Evolutionary conservation across 305 asterid genomes (phyloP).

Genomic region (Andrographis paniculata): DNA sequence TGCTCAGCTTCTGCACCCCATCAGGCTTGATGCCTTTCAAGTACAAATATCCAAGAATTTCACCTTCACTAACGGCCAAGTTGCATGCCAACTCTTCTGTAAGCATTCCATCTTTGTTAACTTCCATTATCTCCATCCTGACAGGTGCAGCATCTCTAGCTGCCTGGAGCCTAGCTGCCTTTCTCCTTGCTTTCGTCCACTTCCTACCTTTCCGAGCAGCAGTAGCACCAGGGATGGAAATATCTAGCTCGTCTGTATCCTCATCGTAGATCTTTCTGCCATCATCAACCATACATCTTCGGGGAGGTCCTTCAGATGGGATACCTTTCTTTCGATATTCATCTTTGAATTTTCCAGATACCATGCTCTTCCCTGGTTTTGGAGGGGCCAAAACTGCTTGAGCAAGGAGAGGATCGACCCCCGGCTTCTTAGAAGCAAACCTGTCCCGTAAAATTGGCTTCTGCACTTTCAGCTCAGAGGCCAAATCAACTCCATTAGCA

Average conservation of each 20-base stretch:
- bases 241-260: constrained; percentile 60
- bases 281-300: constrained; percentile 48
- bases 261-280: constrained; percentile 42
- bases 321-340: constrained; percentile 57
- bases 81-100: constrained; percentile 81
- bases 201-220: constrained; percentile 84
- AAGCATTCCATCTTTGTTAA: constrained; percentile 84
- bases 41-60: constrained; percentile 69
- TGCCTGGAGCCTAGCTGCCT: constrained; percentile 91
- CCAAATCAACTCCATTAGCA: constrained; percentile 34
- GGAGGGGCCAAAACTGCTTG: constrained; percentile 79
- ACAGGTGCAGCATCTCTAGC: constrained; percentile 92
- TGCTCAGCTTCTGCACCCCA: constrained; percentile 88
- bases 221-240: constrained; percentile 67
- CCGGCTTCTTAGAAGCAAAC: constrained; percentile 86
- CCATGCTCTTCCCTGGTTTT: constrained; percentile 58
- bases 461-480: constrained; percentile 45
- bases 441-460: constrained; percentile 89
- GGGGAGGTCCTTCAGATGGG: constrained; percentile 47
- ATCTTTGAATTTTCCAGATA: constrained; percentile 60
- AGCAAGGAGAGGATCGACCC: constrained; percentile 59
- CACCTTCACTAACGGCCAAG: constrained; percentile 85
- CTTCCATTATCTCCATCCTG: constrained; percentile 85
- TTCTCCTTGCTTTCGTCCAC: constrained; percentile 96
- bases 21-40: constrained; percentile 89